Conservation (phyloP, 1,139 yeast genomes). For the Candida sp. region DNA sequence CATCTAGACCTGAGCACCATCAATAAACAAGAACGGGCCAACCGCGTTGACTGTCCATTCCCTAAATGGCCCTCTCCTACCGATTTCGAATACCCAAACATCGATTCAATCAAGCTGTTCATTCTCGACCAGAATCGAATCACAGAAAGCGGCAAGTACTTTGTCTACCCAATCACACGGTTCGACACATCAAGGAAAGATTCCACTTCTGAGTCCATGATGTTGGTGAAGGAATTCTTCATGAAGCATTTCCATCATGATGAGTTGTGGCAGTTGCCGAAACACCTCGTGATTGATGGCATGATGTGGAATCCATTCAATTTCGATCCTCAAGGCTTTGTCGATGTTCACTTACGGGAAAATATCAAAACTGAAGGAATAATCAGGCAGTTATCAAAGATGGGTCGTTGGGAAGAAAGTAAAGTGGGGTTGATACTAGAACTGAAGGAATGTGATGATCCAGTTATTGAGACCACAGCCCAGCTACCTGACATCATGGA, state of each 20-base stretch:
- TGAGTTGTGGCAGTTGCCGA: slow-evolving; percentile 10
- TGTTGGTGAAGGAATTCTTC: not conserved
- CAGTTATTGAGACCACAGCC: too few species aligned
- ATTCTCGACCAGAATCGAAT: slow-evolving; percentile 5
- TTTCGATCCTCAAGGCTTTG: slow-evolving; percentile 5
- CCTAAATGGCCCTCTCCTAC: not conserved
- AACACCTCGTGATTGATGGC: slow-evolving; percentile 7
- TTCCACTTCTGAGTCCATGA: not conserved
- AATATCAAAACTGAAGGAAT: not conserved
- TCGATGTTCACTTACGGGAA: slow-evolving; percentile 3
- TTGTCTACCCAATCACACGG: slow-evolving; percentile 10
- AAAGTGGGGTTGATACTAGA: too few species aligned
- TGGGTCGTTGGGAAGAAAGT: too few species aligned
- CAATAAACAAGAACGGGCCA: not conserved
- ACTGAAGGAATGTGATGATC: too few species aligned
- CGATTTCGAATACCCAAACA: not conserved
- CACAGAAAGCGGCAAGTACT: slow-evolving; percentile 10
- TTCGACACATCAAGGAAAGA: not conserved
- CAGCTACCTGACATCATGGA: too few species aligned
- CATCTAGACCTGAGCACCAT: not conserved
- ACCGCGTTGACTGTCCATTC: not conserved
- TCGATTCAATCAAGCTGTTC: not conserved
- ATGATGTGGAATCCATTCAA: slow-evolving; percentile 14
- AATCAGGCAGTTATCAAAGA: too few species aligned
- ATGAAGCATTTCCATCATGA: not conserved